phyloP scores from a whole-genome alignment of 192 early-diverging fungal genomes.

The Radiomyces spectabilis region DNA sequence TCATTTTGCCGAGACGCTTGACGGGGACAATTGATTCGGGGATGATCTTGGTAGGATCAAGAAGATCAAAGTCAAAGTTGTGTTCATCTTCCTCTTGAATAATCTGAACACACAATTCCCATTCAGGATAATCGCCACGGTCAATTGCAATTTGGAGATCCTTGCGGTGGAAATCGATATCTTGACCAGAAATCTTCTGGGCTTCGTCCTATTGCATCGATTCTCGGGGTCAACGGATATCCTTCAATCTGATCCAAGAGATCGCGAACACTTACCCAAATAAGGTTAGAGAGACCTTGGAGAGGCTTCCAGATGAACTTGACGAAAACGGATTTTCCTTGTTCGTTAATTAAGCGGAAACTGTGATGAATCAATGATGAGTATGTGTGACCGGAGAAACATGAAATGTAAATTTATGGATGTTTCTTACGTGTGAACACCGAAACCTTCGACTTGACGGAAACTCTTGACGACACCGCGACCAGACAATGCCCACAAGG shows the following conservation, averaged over 20 bases:
- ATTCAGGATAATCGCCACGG: constrained; percentile 31
- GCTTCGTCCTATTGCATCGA: constrained; percentile 35
- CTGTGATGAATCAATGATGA: not conserved
- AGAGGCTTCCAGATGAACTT: constrained; percentile 41
- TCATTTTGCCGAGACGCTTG: constrained; percentile 29
- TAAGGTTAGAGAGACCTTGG: constrained; percentile 21
- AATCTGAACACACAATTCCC: constrained; percentile 36
- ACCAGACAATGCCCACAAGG: constrained; percentile 33
- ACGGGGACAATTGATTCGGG: constrained; percentile 35
- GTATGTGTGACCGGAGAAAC: too few relatives aligned
- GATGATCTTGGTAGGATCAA: constrained; percentile 41
- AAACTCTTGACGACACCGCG: constrained; percentile 30
- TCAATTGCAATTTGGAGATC: constrained; percentile 33
- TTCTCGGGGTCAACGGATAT: too few relatives aligned
- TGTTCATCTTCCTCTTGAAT: constrained; percentile 18
- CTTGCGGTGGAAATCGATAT: constrained; percentile 34
- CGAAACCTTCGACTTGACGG: constrained; percentile 38
- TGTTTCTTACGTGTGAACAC: constrained; percentile 36
- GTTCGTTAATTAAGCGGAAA: constrained; percentile 33
- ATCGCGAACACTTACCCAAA: not conserved
- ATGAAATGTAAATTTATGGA: too few relatives aligned
- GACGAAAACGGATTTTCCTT: constrained; percentile 31
- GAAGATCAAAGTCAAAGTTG: constrained; percentile 30
- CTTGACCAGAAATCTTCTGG: constrained; percentile 27
- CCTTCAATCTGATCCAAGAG: not conserved